Percentiles rank a stretch among this genome's conserved stretches.
Conservation (phyloP, 2,329 filamentous ascomycete genomes). For the Neofusicoccum sp. region DNA sequence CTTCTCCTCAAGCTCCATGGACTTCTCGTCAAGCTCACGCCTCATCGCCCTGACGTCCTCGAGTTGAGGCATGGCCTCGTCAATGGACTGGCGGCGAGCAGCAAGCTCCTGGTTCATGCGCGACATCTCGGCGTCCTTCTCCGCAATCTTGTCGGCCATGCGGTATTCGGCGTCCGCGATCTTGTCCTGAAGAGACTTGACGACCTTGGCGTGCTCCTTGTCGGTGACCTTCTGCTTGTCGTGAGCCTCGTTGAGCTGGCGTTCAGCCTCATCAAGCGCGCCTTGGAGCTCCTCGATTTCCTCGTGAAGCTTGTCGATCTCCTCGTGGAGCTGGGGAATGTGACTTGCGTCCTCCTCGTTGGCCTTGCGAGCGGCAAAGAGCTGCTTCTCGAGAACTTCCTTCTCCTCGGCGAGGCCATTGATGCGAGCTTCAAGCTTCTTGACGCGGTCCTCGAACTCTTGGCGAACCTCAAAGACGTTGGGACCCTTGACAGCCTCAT, state of each 20-base stretch:
- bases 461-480: slow-evolving; percentile 18
- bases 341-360: slow-evolving; percentile 17
- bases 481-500: slow-evolving; percentile 13
- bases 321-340: slow-evolving; percentile 15
- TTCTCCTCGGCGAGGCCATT: slow-evolving; percentile 19
- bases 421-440: slow-evolving; percentile 13
- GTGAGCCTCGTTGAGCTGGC: slow-evolving; percentile 14
- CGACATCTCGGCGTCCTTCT: slow-evolving; percentile 20
- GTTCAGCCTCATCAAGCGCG: slow-evolving; percentile 5
- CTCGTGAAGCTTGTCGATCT: slow-evolving; percentile 19
- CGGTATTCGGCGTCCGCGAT: slow-evolving; percentile 18
- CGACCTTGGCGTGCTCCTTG: slow-evolving; percentile 16
- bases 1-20: slow-evolving; percentile 19
- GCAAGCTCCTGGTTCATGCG: slow-evolving; percentile 21
- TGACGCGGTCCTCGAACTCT: slow-evolving; percentile 20
- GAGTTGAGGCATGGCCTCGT: slow-evolving; percentile 19
- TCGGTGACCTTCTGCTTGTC: slow-evolving; percentile 11
- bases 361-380: slow-evolving; percentile 8
- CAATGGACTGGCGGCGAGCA: slow-evolving; percentile 20
- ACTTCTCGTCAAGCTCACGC: slow-evolving; percentile 19
- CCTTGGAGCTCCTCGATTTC: slow-evolving; percentile 19
- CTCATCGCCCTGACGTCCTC: slow-evolving; percentile 17
- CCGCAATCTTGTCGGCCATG: slow-evolving; percentile 18
- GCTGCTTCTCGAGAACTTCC: slow-evolving; percentile 21
- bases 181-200: slow-evolving; percentile 20